These are phyloP conservation scores for Plasmodium reichenowi DNA, from an alignment of 169 alveolate genomes.

Conservation along the genomic window DNA sequence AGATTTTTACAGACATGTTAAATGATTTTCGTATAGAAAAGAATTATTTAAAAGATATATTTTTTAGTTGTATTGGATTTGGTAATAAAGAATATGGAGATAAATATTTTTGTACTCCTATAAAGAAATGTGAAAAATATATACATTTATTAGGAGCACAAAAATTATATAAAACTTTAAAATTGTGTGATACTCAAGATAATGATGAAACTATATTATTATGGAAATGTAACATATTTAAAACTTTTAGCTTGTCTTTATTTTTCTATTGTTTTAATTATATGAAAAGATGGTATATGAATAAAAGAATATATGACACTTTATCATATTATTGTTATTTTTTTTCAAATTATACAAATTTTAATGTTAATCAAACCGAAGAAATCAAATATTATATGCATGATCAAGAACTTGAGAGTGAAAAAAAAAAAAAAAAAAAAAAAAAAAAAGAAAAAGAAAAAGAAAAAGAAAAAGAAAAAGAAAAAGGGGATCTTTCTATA, in stretches of 20 bases:
- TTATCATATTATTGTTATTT: constrained; percentile 35
- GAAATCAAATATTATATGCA: not conserved
- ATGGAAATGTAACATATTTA: constrained; percentile 65
- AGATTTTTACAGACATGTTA: constrained; percentile 22
- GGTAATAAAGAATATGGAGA: constrained; percentile 68
- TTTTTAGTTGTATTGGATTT: constrained; percentile 65
- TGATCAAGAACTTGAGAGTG: not conserved
- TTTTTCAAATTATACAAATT: constrained; percentile 14
- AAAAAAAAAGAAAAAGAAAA: not conserved
- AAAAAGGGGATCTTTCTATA: not conserved
- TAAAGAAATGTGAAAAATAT: constrained; percentile 44
- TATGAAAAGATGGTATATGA: not conserved
- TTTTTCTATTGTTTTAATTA: constrained; percentile 42
- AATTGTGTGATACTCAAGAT: constrained; percentile 39
- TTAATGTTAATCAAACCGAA: not conserved
- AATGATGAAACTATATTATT: constrained; percentile 8
- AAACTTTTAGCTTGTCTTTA: constrained; percentile 22
- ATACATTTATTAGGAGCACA: constrained; percentile 37
- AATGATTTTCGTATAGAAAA: constrained; percentile 42
- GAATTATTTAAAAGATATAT: constrained; percentile 46
- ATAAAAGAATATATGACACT: constrained; percentile 5
- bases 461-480: not conserved
- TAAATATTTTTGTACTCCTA: constrained; percentile 58
- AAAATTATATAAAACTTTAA: constrained; percentile 32
- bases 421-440: not conserved